Base-by-base conservation (phyloP, 1,139 yeast species). In the Pneumocystis jirovecii region DNA sequence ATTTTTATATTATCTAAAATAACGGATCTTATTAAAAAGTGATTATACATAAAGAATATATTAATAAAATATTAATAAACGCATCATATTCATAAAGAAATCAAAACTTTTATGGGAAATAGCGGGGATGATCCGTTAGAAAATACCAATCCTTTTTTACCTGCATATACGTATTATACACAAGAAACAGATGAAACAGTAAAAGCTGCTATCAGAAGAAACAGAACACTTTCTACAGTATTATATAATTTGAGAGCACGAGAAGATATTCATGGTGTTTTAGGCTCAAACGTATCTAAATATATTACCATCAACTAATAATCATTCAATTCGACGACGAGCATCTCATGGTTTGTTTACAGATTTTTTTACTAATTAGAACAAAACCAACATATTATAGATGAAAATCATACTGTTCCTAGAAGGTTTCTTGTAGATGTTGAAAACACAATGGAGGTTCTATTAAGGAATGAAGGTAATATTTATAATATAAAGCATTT, bases 371-470 rank as follows among this genome's bases (percentile, higher is more conserved):
- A 8, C 15, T 40, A 5, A 17, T 6, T 40, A 10, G 4, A 50
- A 7, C 8, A 25, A 50, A 25, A 50, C n/a, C 8, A 12, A 50
- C 21, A 45, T 12, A 50, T 12, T 6, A 31, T 15, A 61, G 63
- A 61, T 15, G 50, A 61, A 15, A 45, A 39, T 25, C 34, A 35
- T 25, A 19, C 34, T 2, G 45, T 40, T 10, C 76, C 83, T 1
- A 80, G 85, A 70, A 80, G 84, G 72, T 89, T 87, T 73, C 83
- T 85, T 72, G 87, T 91, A 68, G 88, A 90, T 73, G 87, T 91
- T 44, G 88, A 89, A 71, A 75, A 80, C 40, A 89, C 97, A 1
- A 78, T 90, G 67, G 77, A 82, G 35, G 86, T 87, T 70, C 79
- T 91, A 65, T 78, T 91, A 68, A 82, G 80, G 42, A 84, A 82